phyloP scores from a whole-genome alignment of 2,329 filamentous ascomycete species.

The Pestalotiopsis fici region DNA sequence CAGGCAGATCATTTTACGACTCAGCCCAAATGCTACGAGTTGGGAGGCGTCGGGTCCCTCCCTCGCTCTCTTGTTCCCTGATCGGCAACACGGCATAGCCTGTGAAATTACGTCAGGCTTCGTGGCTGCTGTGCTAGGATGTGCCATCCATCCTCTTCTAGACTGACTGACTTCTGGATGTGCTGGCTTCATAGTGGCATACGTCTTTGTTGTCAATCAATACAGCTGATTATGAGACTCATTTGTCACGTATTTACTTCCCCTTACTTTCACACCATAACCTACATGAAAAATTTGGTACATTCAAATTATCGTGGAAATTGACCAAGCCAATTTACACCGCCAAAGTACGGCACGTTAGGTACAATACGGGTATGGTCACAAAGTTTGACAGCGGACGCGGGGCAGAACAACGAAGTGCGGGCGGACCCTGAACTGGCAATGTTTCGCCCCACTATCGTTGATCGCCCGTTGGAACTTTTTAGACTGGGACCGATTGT shows the following conservation, averaged over 20 bases:
- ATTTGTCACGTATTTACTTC: background rate
- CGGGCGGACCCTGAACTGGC: background rate
- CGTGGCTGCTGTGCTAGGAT: background rate
- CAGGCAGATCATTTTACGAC: background rate
- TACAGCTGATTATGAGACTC: too few relatives aligned
- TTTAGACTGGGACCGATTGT: background rate
- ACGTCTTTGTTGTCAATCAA: too few relatives aligned
- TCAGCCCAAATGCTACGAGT: background rate
- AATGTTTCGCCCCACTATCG: background rate
- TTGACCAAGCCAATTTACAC: background rate
- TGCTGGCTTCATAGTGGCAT: background rate
- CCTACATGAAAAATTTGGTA: background rate
- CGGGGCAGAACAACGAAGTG: background rate
- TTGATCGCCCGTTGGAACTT: background rate
- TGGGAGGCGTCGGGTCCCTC: background rate
- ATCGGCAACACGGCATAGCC: slow-evolving; percentile 6
- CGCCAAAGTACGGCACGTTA: background rate
- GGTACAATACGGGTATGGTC: background rate
- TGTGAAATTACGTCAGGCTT: slow-evolving; percentile 6
- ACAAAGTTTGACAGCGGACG: background rate
- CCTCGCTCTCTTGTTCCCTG: background rate
- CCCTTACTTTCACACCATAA: background rate
- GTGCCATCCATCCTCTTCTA: background rate
- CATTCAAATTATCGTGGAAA: too few relatives aligned
- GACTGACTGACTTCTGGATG: background rate